Evolutionary conservation across 192 early-diverging fungal genomes (phyloP), one percentile per base, ranked within the genome.

Genomic region (Gaertneriomyces semiglobifer): DNA sequence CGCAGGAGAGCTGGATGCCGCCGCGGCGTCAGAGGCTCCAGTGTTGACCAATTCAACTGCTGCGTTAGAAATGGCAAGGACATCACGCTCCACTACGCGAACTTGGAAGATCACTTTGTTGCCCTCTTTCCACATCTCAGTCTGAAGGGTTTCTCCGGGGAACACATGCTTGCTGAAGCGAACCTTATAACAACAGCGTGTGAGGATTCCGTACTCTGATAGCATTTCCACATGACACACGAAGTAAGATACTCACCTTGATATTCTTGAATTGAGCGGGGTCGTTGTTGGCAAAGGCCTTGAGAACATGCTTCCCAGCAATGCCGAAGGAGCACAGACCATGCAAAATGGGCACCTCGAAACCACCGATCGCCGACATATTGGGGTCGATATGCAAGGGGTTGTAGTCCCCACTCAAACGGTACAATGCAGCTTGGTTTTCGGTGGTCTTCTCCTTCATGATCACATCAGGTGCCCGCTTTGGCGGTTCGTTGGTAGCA

Each of bases 81-180:
- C 86, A 65, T 98, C 87, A 16, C 96, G 88, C 81, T 99, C 98
- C 43, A 98, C 92, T 12, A 92, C 89, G 42, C 92, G 89, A 50
- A 92, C 91, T 74, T 93, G 88, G 89, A 98, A 99, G 64, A 98
- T 79, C 18, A 99, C 86, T 70, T 90, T 92, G 77, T 81, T 84
- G 8, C 88, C 87, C 67, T 93, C 89, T 67, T 88, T 80, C 98
- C 98, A 98, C 88, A 98, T 92, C 77, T 93, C 89, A 11, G 96
- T 99, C 77, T 96, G 90, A 40, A 98, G 82, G 14, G 96, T 98
- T 77, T 99, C 96, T 14, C 98, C 96, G 19, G 98, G 98, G 78
- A 91, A 86, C 65, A 98, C 94, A 18, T 88, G 88, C 43, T 88
- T 85, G 50, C 88, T 85, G 74, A 97, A 93, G 44, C 93, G 85